phyloP scores from a whole-genome alignment of 495 filamentous ascomycete species.

The Penicillium antarcticum region DNA sequence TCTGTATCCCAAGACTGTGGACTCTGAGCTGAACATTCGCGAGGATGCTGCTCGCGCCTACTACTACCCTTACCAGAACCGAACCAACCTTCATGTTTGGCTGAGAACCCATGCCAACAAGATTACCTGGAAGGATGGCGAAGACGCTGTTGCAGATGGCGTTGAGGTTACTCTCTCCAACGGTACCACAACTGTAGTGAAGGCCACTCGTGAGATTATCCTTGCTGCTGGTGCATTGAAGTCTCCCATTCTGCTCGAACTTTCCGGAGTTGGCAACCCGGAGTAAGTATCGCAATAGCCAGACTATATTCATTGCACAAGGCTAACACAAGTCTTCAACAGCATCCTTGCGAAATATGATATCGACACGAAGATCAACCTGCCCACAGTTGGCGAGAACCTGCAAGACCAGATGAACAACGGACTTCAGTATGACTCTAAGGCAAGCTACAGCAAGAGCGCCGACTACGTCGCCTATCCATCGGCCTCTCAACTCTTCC shows the following conservation, averaged over 20 bases:
- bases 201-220: slow-evolving; percentile 18
- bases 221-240: slow-evolving; percentile 18
- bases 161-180: slow-evolving; percentile 19
- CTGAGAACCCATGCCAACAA: slow-evolving; percentile 19
- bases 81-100: slow-evolving; percentile 22
- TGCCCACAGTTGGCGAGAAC: slow-evolving; percentile 22
- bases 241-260: slow-evolving; percentile 15
- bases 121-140: slow-evolving; percentile 18
- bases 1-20: slow-evolving; percentile 19
- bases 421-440: slow-evolving; percentile 12
- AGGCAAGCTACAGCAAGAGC: slow-evolving; percentile 5
- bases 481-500: slow-evolving; percentile 13
- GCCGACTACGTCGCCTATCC: slow-evolving; percentile 19
- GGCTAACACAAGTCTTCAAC: neutral
- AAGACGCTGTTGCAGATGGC: slow-evolving; percentile 11
- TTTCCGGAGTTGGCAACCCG: slow-evolving; percentile 16
- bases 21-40: slow-evolving; percentile 20
- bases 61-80: slow-evolving; percentile 20
- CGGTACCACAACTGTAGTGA: slow-evolving; percentile 14
- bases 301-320: no score
- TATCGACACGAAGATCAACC: slow-evolving; percentile 16
- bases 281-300: slow-evolving; percentile 10
- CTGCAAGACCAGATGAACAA: slow-evolving; percentile 26
- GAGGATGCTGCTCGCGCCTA: slow-evolving; percentile 25
- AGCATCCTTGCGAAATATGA: slow-evolving; percentile 18